Conservation (phyloP, 2,329 filamentous ascomycete species). For the Ophiocordyceps sinensis region DNA sequence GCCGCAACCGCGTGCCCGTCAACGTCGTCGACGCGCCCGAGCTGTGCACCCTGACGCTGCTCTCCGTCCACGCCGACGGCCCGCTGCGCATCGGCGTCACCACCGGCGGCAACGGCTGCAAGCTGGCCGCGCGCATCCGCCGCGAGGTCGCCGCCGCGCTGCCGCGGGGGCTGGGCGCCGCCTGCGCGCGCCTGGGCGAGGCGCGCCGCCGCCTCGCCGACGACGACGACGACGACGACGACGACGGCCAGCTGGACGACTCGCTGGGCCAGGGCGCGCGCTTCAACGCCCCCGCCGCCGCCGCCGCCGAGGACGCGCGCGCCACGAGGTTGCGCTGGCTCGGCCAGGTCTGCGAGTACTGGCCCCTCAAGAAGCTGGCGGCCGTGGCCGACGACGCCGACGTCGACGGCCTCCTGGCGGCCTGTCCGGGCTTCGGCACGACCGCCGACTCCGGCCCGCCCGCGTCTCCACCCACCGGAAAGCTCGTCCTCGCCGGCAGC, state of each 20-base stretch:
- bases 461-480: slow-evolving; percentile 29
- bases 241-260: slow-evolving; percentile 33
- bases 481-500: slow-evolving; percentile 78
- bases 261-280: slow-evolving; percentile 60
- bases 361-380: slow-evolving; percentile 75
- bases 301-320: slow-evolving; percentile 60
- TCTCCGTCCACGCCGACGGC: slow-evolving; percentile 80
- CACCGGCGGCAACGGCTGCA: slow-evolving; percentile 88
- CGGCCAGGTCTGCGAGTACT: slow-evolving; percentile 95
- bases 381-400: slow-evolving; percentile 64
- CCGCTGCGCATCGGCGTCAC: slow-evolving; percentile 92
- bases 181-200: slow-evolving; percentile 64
- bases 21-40: slow-evolving; percentile 82
- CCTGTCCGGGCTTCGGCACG: slow-evolving; percentile 39
- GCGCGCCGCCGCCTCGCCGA: slow-evolving; percentile 53
- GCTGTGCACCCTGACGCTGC: slow-evolving; percentile 78
- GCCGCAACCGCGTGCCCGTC: slow-evolving; percentile 69
- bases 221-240: slow-evolving; percentile 40
- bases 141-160: slow-evolving; percentile 74
- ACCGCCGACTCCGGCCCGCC: slow-evolving; percentile 11
- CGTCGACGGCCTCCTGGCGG: slow-evolving; percentile 59
- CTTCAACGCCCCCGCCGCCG: too few species aligned
- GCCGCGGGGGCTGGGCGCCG: slow-evolving; percentile 58
- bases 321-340: slow-evolving; percentile 84
- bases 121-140: slow-evolving; percentile 76